Evolutionary conservation across 202 grass and related monocot genomes (phyloP), one percentile per base, ranked within the genome.

Genomic region (Carex arenaria): DNA sequence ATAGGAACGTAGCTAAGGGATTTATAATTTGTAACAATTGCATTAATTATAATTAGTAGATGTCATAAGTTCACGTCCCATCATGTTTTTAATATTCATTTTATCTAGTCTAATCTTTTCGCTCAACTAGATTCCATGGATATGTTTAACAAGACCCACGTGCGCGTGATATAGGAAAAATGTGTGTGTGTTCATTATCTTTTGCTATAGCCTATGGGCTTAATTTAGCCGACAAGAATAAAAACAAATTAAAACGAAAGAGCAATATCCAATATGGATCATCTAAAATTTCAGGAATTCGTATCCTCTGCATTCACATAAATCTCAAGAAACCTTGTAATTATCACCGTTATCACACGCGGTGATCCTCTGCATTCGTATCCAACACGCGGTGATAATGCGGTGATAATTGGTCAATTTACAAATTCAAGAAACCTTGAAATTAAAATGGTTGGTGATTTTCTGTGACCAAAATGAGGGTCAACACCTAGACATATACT

Each of bases 31-130:
- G 17, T n/a, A 57, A 15, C 55, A 52, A 11, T 73, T 0, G 19
- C 70, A 15, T 20, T 30, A 74, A n/a, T n/a, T n/a, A n/a, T 8
- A 74, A 51, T 70, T 20, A 3, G 15, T 11, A 9, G 17, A 42
- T 70, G 17, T 71, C 38, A 71, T 23, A n/a, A 47, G 38, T 51
- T 75, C 72, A 54, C 14, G 23, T 75, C 72, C 26, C 49, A 54
- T 75, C 72, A 75, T 54, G 17, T 6, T 55, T 75, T 55, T 55
- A 55, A n/a, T 54, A 75, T 75, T 55, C 6, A 76, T 73, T 73
- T 52, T 67, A 75, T 75, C 47, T 4, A 13, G 72, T 75, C 23
- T 55, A n/a, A n/a, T n/a, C n/a, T n/a, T 75, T 75, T 54, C 47
- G 4, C 13, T 15, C 47, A 3, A 13, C 49, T n/a, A n/a, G 49